A percentile compares a stretch with the other conserved stretches of the same genome.
Conservation (phyloP, 768 basidiomycete genomes). For the Tricholoma furcatifolium region DNA sequence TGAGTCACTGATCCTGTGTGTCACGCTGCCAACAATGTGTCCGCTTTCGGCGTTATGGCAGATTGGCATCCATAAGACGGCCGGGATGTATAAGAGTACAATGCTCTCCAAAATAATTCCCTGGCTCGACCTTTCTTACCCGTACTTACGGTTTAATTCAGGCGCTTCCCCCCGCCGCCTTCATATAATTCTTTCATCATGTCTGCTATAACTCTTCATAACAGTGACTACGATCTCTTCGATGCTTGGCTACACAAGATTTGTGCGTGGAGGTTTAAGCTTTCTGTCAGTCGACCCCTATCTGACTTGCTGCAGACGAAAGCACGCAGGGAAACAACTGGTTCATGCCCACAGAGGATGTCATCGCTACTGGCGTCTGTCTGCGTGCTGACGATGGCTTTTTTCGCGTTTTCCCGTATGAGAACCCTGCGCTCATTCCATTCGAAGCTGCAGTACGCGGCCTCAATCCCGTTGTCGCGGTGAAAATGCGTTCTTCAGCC, state of each 20-base stretch:
- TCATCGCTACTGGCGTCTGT: constrained; percentile 70
- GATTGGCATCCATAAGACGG: constrained; percentile 5
- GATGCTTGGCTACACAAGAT: constrained; percentile 81
- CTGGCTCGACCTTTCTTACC: constrained; percentile 15
- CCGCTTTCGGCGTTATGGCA: constrained; percentile 10
- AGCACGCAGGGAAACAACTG: constrained; percentile 66
- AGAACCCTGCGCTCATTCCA: constrained; percentile 67
- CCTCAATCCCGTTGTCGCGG: constrained; percentile 82
- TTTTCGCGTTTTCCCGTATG: constrained; percentile 86
- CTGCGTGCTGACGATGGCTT: constrained; percentile 58
- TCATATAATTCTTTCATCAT: constrained; percentile 7
- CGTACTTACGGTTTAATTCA: constrained; percentile 16
- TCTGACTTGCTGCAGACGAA: constrained; percentile 42
- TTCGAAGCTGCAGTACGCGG: constrained; percentile 77
- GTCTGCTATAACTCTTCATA: constrained; percentile 42
- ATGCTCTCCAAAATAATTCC: neutral
- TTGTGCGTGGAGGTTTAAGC: constrained; percentile 32
- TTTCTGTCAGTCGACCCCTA: neutral
- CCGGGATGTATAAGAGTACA: constrained; percentile 10
- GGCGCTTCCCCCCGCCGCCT: neutral
- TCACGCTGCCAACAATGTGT: constrained; percentile 9
- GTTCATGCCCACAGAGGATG: constrained; percentile 78
- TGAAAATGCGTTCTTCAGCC: constrained; percentile 72
- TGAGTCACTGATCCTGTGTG: constrained; percentile 9
- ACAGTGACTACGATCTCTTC: constrained; percentile 75